Base-by-base conservation (phyloP, 1,139 yeast species). In the Kodamaea derodonti region DNA sequence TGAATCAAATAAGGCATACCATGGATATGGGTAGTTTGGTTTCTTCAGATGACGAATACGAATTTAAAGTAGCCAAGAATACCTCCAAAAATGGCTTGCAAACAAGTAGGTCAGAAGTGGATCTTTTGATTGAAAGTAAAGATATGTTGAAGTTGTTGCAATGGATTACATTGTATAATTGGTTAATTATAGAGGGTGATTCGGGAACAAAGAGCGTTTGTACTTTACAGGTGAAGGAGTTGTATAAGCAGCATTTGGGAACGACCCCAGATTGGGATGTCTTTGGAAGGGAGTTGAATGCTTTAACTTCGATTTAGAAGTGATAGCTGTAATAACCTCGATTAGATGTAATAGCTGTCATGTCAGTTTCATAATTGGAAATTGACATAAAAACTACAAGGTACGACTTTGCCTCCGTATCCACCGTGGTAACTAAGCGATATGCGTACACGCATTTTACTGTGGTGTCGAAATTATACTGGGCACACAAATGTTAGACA, bases 121-220 rank as follows among this genome's bases (percentile, higher is more conserved):
- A 29, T 14, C 28, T 23, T 23, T 20, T 39, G 20, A 24, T 36
- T n/a, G 28, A 33, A 1, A 24, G 20, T 6, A 29, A 31, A 12
- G 36, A 39, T 16, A 65, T 59, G 38, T 32, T 54, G 12, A 49
- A 51, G 12, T 45, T 66, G 11, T 49, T 66, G 25, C 57, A 52
- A 39, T 56, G 55, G 49, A 49, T 60, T 11, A 49, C 68, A 0
- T 34, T 62, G 13, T 64, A 54, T 37, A 67, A 65, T 27, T 52
- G 42, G 23, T 45, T 67, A 20, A 36, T 52, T 3, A 40, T 41
- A 15, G 41, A 42, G 12, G 40, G 40, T 3, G 42, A 46, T 4
- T 45, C 40, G 6, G 34, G 36, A 22, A 39, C 39, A 1, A 45
- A 45, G 24, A 62, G 54, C 1, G 39, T 54, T 7, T 53, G 49